Evolutionary conservation across 1,139 yeast genomes (phyloP), one percentile per base, ranked within the genome.

Genomic region (Pichia kudriavzevii): DNA sequence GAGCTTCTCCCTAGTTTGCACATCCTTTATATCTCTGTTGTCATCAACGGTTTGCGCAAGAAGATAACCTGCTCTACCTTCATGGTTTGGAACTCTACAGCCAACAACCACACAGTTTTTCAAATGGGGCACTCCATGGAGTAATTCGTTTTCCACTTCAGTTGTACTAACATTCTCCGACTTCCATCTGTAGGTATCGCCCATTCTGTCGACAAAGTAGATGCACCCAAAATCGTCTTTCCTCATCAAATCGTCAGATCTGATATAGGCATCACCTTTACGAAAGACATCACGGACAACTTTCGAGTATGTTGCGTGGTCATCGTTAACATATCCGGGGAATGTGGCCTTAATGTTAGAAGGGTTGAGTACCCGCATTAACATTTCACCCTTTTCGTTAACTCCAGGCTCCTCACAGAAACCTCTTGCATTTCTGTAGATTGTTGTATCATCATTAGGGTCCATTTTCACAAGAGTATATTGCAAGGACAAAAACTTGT

Each of bases 151-250:
- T 56, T 88, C 97, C 27, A 91, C 96, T 60, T 91, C 96, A 29
- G 88, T 79, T 8, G 97, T 87, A 22, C 93, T 78, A 23, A 91
- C 96, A 60, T 91, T 88, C 61, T 91, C 98, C 3, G 94, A 82
- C 61, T 87, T 88, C 97, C 97, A 91, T 48, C 98, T 72, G 66
- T 82, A 91, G 0, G 97, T 88, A 55, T 91, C 98, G 26, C 98
- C 98, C 54, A 88, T 64, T 52, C 98, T 67, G 61, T 88, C 98
- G 32, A 85, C 87, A 58, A 91, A 91, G 59, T 81, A 85, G 51
- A 82, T 66, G 48, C 80, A 63, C 1, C 87, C 82, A 46, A 79
- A 72, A 22, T 64, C 64, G 55, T 87, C 95, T 55, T 67, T 63
- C 48, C 66, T 74, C 52, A 88, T 66, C 48, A 91, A 66, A 56